A percentile compares a stretch with the other conserved stretches of the same genome.
phyloP scores from a whole-genome alignment of 331 rosid genomes.

The Rhamnella rubrinervis region DNA sequence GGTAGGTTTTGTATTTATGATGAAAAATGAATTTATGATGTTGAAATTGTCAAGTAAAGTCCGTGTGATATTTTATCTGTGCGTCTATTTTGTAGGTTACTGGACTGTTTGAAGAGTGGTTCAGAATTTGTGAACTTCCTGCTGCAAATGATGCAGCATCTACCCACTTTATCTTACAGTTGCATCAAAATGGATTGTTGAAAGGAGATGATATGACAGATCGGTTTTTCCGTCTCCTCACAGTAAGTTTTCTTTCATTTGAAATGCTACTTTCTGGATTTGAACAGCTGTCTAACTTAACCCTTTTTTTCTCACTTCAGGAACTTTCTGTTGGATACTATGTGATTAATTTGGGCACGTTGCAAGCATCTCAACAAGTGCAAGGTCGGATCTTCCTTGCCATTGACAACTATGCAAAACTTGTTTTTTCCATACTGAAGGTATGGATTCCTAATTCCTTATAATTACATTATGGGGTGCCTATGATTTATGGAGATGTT shows the following conservation, averaged over 20 bases:
- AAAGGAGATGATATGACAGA: constrained; percentile 94
- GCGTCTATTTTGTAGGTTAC: constrained; percentile 56
- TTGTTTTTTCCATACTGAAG: constrained; percentile 79
- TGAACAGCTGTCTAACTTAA: constrained; percentile 2
- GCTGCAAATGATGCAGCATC: constrained; percentile 67
- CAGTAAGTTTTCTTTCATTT: constrained; percentile 43
- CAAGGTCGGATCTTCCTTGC: constrained; percentile 76
- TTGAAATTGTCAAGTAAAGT: not conserved
- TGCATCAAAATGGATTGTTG: constrained; percentile 76
- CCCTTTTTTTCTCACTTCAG: constrained; percentile 29
- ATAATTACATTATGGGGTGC: not conserved
- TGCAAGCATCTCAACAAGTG: constrained; percentile 71
- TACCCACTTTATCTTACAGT: constrained; percentile 63
- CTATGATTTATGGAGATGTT: not conserved
- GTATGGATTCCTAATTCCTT: constrained; percentile 27
- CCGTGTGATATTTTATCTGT: not conserved
- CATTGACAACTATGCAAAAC: constrained; percentile 79
- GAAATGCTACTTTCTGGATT: not conserved
- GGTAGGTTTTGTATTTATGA: not conserved
- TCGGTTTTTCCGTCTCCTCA: constrained; percentile 74
- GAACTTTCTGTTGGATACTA: constrained; percentile 83
- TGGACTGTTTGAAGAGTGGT: constrained; percentile 80
- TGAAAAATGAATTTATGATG: not conserved
- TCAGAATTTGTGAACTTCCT: constrained; percentile 80
- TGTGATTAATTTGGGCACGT: constrained; percentile 56